Evolutionary conservation across 495 filamentous ascomycete species (phyloP), one percentile per base, ranked within the genome.

Genomic region (Annulohypoxylon stygium): DNA sequence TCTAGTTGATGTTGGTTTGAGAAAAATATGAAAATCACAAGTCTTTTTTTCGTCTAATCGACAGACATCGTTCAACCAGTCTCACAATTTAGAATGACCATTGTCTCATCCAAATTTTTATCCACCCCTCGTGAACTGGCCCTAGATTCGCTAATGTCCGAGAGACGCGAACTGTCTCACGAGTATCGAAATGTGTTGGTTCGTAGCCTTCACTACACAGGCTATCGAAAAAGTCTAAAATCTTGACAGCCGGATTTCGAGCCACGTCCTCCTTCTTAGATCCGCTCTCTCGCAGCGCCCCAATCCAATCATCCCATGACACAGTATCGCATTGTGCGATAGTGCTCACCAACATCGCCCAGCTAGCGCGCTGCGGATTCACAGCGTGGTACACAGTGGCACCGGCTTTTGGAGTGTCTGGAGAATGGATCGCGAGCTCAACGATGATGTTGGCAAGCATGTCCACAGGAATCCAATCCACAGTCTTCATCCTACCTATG

Each of bases 401-500:
- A 3, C 75, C 77, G 0, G 71, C 67, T n/a, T 20, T 39, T 4
- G 6, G 6, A 3, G 48, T 11, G 6, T 34, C 41, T 4, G n/a
- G 16, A 47, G 20, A 25, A 20, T 45, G 25, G 18, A 39, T 47
- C 11, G 61, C 71, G 18, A 78, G 74, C 33, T 81, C 75, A 26
- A 80, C 70, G 14, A 81, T 69, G 1, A 78, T 61, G 4, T 78
- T 70, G 3, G 78, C 76, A 39, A 84, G 76, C 0, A 83, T 72
- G 4, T 82, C 81, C 14, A 83, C 78, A 0, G 87, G 87, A 1
- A 87, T 78, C 88, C 88, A 90, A 70, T 89, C 84, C 23, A 88
- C 69, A 0, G 61, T 75, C 5, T 76, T 78, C 67, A 81, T 71
- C 23, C 64, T 41, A 0, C 83, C 83, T 0, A 86, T 70, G 0